Percentiles rank a stretch among this genome's conserved stretches.
These are phyloP conservation scores for Voacanga thouarsii DNA, from an alignment of 257 asterid species.

Conservation along the genomic window DNA sequence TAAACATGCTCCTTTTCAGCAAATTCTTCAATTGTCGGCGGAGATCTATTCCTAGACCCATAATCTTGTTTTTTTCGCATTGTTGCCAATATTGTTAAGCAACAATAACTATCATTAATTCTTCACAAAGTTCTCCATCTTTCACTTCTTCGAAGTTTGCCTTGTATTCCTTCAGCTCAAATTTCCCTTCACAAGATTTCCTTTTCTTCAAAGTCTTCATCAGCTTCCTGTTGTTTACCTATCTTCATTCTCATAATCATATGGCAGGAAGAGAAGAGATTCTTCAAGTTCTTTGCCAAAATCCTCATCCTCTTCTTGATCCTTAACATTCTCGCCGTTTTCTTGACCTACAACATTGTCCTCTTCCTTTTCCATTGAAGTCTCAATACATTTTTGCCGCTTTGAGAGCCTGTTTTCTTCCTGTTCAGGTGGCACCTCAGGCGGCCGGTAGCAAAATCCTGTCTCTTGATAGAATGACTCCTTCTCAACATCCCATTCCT, in stretches of 20 bases:
- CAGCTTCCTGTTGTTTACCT: background rate
- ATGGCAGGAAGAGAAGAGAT: background rate
- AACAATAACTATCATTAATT: too few species aligned
- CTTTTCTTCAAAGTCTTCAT: background rate
- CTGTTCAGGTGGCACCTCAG: conserved; percentile 10
- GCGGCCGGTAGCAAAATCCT: conserved; percentile 23
- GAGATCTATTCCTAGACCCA: too few species aligned
- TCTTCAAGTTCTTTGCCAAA: conserved; percentile 39
- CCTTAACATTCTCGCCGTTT: background rate
- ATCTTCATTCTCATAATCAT: background rate
- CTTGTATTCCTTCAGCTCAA: too few species aligned
- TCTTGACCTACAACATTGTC: background rate
- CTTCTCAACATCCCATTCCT: conserved; percentile 60
- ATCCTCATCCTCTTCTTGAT: conserved; percentile 20
- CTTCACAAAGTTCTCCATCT: too few species aligned
- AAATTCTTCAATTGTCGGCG: too few species aligned
- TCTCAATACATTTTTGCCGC: conserved; percentile 4
- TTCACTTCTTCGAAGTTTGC: too few species aligned
- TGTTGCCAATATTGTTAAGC: too few species aligned
- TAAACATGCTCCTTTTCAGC: background rate
- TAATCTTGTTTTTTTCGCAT: too few species aligned
- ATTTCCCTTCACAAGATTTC: background rate
- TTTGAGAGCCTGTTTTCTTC: conserved; percentile 2
- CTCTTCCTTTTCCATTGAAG: conserved; percentile 1
- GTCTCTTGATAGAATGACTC: conserved; percentile 50